A percentile compares a stretch with the other conserved stretches of the same genome.
Evolutionary conservation across 306 rosid species (phyloP).

Genomic region (Quercus dentata): DNA sequence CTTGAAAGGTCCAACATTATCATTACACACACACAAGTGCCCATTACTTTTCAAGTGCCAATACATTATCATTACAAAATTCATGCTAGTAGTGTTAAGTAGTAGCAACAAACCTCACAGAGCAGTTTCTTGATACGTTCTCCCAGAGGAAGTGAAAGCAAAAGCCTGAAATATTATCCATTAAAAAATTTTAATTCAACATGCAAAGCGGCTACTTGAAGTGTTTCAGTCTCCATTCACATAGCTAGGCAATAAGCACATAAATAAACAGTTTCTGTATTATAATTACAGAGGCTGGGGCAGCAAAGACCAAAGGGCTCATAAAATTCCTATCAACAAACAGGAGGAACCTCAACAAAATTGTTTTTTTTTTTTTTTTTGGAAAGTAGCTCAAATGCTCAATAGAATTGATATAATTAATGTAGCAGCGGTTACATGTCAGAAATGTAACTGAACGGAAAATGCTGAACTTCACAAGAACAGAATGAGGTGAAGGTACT

Average conservation of each 20-base stretch:
- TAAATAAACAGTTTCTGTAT: neutral
- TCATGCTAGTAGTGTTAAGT: neutral
- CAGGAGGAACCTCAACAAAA: neutral
- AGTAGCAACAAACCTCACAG: constrained; percentile 63
- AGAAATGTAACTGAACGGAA: neutral
- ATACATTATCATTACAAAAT: neutral
- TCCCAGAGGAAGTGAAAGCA: constrained; percentile 66
- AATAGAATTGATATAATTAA: neutral
- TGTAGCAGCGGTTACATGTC: neutral
- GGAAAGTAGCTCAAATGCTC: neutral
- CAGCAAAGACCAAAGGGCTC: neutral
- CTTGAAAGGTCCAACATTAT: neutral
- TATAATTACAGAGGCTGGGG: neutral
- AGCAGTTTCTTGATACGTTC: constrained; percentile 73
- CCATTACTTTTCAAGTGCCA: neutral
- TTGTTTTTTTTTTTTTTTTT: neutral
- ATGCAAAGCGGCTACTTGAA: neutral
- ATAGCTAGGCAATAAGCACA: neutral
- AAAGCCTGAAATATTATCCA: constrained; percentile 47
- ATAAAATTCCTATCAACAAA: neutral
- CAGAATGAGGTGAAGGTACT: neutral
- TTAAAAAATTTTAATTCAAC: constrained; percentile 1
- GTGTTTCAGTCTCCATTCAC: neutral
- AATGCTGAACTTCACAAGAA: neutral
- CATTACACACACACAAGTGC: neutral